phyloP scores from a whole-genome alignment of 2,329 filamentous ascomycete genomes.

The Phoma sp. region DNA sequence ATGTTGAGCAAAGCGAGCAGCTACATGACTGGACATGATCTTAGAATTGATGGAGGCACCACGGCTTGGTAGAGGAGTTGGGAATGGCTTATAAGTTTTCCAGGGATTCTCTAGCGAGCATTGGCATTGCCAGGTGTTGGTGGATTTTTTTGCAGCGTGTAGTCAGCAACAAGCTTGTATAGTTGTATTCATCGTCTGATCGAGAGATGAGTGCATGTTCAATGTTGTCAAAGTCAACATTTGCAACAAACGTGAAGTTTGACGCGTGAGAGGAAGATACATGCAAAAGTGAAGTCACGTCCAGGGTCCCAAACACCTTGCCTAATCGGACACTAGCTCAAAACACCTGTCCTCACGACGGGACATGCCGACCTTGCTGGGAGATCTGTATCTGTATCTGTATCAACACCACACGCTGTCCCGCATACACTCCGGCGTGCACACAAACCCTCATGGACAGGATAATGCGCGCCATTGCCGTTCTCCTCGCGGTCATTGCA shows the following conservation, averaged over 20 bases:
- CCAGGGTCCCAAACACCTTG: conserved; percentile 15
- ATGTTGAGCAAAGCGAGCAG: conserved; percentile 44
- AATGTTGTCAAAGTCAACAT: too few species aligned
- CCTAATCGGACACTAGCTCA: conserved; percentile 27
- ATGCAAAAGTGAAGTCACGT: neutral
- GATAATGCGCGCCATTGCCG: conserved; percentile 42
- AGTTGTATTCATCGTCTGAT: too few species aligned
- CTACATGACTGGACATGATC: conserved; percentile 46
- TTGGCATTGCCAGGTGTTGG: neutral
- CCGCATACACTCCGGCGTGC: conserved; percentile 22
- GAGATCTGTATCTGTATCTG: conserved; percentile 2
- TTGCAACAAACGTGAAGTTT: neutral
- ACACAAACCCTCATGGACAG: conserved; percentile 41
- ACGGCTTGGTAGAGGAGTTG: conserved; percentile 38
- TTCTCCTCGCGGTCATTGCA: conserved; percentile 47
- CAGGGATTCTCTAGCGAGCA: neutral
- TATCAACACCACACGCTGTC: conserved; percentile 24
- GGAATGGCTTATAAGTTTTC: too few species aligned
- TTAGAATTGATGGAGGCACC: conserved; percentile 45
- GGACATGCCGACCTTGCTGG: conserved; percentile 5
- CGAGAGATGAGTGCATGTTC: too few species aligned
- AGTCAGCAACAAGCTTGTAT: too few species aligned
- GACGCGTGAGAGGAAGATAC: neutral
- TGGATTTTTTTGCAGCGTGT: too few species aligned
- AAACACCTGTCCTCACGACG: conserved; percentile 44